Conservation (phyloP, 1,284 basidiomycete genomes). For the Papiliotrema terrestris region DNA sequence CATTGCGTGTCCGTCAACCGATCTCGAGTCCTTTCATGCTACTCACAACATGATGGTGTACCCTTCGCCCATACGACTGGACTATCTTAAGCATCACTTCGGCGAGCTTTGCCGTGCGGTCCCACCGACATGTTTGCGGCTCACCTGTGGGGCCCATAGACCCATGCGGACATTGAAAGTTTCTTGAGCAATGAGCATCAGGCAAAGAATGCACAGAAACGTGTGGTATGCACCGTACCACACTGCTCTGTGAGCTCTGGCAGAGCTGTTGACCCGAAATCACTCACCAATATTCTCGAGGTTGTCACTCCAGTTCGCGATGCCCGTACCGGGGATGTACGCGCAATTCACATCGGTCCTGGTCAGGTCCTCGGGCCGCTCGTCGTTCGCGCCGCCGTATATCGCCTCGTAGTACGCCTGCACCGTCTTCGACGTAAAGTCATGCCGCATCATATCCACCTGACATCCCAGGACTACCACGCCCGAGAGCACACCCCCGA, state of each 20-base stretch:
- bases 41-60: conserved; percentile 36
- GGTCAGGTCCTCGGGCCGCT: background rate
- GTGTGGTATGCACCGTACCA: conserved; percentile 32
- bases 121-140: conserved; percentile 1
- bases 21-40: background rate
- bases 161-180: conserved; percentile 30
- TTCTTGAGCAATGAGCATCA: conserved; percentile 30
- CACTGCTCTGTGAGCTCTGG: conserved; percentile 6
- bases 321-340: conserved; percentile 25
- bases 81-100: background rate
- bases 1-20: background rate
- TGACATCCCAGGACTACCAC: conserved; percentile 20
- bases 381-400: background rate
- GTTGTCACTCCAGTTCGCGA: conserved; percentile 26
- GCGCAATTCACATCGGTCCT: conserved; percentile 18
- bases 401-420: conserved; percentile 3
- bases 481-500: conserved; percentile 21
- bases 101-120: conserved; percentile 5
- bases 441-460: conserved; percentile 23
- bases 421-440: conserved; percentile 13
- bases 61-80: conserved; percentile 26
- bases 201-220: conserved; percentile 21
- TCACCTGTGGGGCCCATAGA: conserved; percentile 31
- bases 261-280: background rate
- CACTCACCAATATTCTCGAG: conserved; percentile 25